These are phyloP conservation scores for Rutstroemia sp. DNA, from an alignment of 2,329 filamentous ascomycete genomes.

Conservation along the genomic window DNA sequence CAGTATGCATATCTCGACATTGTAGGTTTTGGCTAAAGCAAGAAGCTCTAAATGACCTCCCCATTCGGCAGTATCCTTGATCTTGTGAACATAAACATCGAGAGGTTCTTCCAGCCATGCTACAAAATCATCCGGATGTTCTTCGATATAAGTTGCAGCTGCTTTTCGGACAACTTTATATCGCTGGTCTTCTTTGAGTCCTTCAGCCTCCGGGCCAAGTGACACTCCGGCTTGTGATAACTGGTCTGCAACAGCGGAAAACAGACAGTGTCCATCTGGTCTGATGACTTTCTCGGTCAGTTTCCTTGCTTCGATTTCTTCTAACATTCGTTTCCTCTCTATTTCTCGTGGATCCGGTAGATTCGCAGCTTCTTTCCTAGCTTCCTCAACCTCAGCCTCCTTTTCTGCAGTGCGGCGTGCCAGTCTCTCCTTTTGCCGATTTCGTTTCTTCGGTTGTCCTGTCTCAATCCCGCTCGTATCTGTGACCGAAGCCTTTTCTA, in stretches of 20 bases:
- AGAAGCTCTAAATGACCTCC: slow-evolving; percentile 86
- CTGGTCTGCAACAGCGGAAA: slow-evolving; percentile 85
- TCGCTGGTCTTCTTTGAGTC: slow-evolving; percentile 31
- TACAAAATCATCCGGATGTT: slow-evolving; percentile 71
- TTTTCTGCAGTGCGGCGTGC: slow-evolving; percentile 83
- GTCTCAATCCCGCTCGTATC: slow-evolving; percentile 18
- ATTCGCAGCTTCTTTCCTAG: slow-evolving; percentile 65
- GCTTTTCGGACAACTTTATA: slow-evolving; percentile 64
- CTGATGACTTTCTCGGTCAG: slow-evolving; percentile 72
- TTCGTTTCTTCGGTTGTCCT: slow-evolving; percentile 56
- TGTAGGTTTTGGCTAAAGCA: slow-evolving; percentile 75
- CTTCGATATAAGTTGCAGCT: slow-evolving; percentile 70
- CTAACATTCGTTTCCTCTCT: slow-evolving; percentile 65
- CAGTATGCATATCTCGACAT: slow-evolving; percentile 73
- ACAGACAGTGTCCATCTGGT: slow-evolving; percentile 92
- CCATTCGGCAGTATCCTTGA: slow-evolving; percentile 88
- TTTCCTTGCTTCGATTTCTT: slow-evolving; percentile 53
- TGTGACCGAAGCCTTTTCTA: slow-evolving; percentile 19
- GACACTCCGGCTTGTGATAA: slow-evolving; percentile 47
- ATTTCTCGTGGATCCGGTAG: slow-evolving; percentile 66
- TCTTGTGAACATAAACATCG: slow-evolving; percentile 63
- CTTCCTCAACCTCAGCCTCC: slow-evolving; percentile 59
- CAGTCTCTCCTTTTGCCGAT: slow-evolving; percentile 84
- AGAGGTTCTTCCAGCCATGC: slow-evolving; percentile 82
- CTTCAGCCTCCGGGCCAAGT: slow-evolving; percentile 29